A percentile compares a stretch with the other conserved stretches of the same genome.
Evolutionary conservation across 257 asterid species (phyloP).

Genomic region (Petunia secreta): DNA sequence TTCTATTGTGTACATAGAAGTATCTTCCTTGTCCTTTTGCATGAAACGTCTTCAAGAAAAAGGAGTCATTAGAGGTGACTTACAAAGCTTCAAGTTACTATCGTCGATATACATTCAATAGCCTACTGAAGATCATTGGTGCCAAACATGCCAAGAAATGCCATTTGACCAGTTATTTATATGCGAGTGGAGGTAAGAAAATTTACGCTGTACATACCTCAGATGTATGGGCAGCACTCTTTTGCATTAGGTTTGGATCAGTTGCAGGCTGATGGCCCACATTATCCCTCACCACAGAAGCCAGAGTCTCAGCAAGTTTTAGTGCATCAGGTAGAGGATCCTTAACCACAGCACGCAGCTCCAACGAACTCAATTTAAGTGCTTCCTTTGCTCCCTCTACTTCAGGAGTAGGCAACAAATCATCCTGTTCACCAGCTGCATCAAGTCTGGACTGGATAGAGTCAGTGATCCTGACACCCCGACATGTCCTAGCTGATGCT

Average conservation of each 20-base stretch:
- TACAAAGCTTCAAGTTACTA: background rate
- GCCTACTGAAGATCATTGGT: background rate
- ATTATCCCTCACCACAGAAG: slow-evolving; percentile 23
- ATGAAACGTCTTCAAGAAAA: too few species aligned
- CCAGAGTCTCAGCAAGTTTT: slow-evolving; percentile 45
- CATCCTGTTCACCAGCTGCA: slow-evolving; percentile 31
- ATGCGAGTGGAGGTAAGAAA: background rate
- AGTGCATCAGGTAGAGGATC: slow-evolving; percentile 87
- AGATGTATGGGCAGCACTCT: slow-evolving; percentile 49
- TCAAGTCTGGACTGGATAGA: slow-evolving; percentile 38
- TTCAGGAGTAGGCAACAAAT: slow-evolving; percentile 45
- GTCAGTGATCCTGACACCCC: slow-evolving; percentile 60
- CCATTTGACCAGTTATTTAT: background rate
- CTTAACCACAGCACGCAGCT: slow-evolving; percentile 66
- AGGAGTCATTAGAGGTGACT: too few species aligned
- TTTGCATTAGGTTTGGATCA: slow-evolving; percentile 60
- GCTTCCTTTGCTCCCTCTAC: slow-evolving; percentile 51
- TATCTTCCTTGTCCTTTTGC: too few species aligned
- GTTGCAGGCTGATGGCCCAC: slow-evolving; percentile 35
- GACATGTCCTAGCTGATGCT: slow-evolving; percentile 28
- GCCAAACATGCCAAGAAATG: background rate
- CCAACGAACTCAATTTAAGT: slow-evolving; percentile 55
- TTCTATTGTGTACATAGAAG: background rate
- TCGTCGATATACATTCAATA: background rate
- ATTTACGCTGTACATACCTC: slow-evolving; percentile 47